Base-by-base conservation (phyloP, 306 rosid genomes). In the Rubus parviflorus region DNA sequence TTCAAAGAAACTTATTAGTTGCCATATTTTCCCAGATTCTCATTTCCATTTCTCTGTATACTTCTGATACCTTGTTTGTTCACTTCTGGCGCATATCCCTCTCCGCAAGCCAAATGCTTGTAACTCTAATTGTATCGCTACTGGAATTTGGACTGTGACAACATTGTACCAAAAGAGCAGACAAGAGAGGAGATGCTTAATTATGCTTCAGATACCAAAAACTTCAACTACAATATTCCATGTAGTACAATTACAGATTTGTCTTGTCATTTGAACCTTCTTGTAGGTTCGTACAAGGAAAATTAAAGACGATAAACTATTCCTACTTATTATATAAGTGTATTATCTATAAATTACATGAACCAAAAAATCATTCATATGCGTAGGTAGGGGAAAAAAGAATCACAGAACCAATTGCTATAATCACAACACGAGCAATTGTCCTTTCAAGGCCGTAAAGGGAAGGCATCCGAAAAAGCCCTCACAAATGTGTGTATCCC, bases 221-320 rank as follows among this genome's bases (percentile, higher is more conserved):
- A 22, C 70, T 57, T 57, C 25, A 54, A 80, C 19, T 40, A 70
- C 22, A 57, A 48, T 41, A 68, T 77, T 61, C 69, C 65, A 25
- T 68, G 60, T 68, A 68, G 45, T 46, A n/a, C 54, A 82, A 70
- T 75, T 72, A 73, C 75, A 67, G 13, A 77, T 58, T 61, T 60
- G 40, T 66, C 75, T 30, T 61, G 72, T 76, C 74, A 51, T 83
- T 75, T 76, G 86, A 91, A 83, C 89, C 86, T 64, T 72, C 35
- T 81, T 87, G 53, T 57, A 78, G 91, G 89, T 79, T 85, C 88
- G n/a, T 78, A 84, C 85, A 86, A 66, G 75, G 74, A 81, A 81
- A 57, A 74, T 74, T 76, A 52, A 25, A 75, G 64, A 57, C 41
- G 19, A 76, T 35, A 79, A 72, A 66, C 89, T 88, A 69, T 80